Base-by-base conservation (phyloP, 768 basidiomycete genomes). In the Mycena crocata region DNA sequence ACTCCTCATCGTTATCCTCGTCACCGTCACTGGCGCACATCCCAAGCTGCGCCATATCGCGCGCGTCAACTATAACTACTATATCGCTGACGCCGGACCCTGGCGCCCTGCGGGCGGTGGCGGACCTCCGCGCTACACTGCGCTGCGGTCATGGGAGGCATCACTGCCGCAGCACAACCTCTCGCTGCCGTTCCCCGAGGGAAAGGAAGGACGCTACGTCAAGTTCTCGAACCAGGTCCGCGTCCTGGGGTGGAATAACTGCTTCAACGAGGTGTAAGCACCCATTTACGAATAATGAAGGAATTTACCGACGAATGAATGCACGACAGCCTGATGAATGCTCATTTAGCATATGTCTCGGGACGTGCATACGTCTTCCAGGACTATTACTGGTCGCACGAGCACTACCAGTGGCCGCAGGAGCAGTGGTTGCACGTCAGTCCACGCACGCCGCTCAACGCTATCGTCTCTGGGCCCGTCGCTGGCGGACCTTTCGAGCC, bases 351-450 rank as follows among this genome's bases (percentile, higher is more conserved):
- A 0, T 83, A 85, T 67, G 77, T 77, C 49, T 83, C 86, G 0
- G 81, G 84, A 21, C 81, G 87, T 7, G 77, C 84, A 15, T 87
- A 87, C 56, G 86, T 86, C 0, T 86, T 85, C 72, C 76, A 80
- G 57, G 83, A 84, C 50, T 86, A 82, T 57, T 56, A 76, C 23
- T 85, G 83, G 82, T 76, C 80, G 46, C 71, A 73, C 5, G 77
- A 80, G 9, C 79, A 83, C 63, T 86, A 83, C 66, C 80, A 82
- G 10, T 85, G 84, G 82, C 78, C 63, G 31, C 21, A 21, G 31
- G 56, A 57, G 3, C 12, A 34, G 15, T 52, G 49, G 30, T 1
- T 58, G 15, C 14, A n/a, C 10, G 49, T 30, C 10, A 1, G 23
- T 21, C 55, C 57, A 10, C 57, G 39, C 34, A 64, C 57, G 28